Evolutionary conservation across 306 rosid genomes (phyloP).

Genomic region (Dicorynia guianensis): DNA sequence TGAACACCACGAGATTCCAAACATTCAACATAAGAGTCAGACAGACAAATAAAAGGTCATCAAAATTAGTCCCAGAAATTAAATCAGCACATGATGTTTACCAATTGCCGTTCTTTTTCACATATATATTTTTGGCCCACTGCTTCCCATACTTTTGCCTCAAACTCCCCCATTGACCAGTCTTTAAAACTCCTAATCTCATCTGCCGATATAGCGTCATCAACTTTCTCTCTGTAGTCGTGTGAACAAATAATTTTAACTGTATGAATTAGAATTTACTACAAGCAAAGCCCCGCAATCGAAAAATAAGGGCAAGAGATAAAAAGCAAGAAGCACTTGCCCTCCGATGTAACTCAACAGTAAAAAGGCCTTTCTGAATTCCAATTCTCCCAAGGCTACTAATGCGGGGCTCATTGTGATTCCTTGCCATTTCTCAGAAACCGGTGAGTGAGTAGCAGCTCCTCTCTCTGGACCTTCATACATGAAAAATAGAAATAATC

Average conservation of each 20-base stretch:
- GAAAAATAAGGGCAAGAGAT: neutral
- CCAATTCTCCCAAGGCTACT: slow-evolving; percentile 74
- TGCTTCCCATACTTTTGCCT: slow-evolving; percentile 56
- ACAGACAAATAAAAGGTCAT: slow-evolving; percentile 4
- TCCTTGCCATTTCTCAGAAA: slow-evolving; percentile 11
- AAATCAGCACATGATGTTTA: slow-evolving; percentile 42
- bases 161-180: slow-evolving; percentile 56
- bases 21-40: neutral
- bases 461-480: neutral
- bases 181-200: slow-evolving; percentile 50
- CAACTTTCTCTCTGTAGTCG: slow-evolving; percentile 44
- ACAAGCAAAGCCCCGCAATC: neutral
- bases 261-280: neutral
- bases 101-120: slow-evolving; percentile 54
- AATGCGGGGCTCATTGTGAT: slow-evolving; percentile 1
- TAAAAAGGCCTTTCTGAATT: slow-evolving; percentile 73
- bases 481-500: neutral
- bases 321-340: slow-evolving; percentile 43
- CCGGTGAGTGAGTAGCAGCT: slow-evolving; percentile 2
- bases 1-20: neutral
- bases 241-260: neutral
- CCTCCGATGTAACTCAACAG: slow-evolving; percentile 65
- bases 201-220: slow-evolving; percentile 40
- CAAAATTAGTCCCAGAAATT: neutral
- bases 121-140: slow-evolving; percentile 35